Conservation (phyloP, 176 grass and related monocot species). For the Microstegium vimineum region DNA sequence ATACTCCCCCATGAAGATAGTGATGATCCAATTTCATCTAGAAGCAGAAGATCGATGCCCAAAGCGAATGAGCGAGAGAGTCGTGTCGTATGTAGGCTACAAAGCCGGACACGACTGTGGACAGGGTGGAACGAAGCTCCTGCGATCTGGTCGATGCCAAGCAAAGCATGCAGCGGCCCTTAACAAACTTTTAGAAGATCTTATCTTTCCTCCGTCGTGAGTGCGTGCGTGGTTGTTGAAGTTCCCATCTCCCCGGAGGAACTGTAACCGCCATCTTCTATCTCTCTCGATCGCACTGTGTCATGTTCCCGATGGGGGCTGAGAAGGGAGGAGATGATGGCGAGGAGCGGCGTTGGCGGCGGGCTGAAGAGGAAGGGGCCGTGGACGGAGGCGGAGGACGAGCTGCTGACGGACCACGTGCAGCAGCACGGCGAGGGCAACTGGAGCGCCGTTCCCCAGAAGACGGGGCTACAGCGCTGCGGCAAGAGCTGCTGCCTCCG, state of each 20-base stretch:
- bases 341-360: neutral
- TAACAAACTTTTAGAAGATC: no score
- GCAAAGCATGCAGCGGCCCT: neutral
- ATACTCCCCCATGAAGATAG: no score
- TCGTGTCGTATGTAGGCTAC: slow-evolving; percentile 1
- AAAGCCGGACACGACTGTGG: neutral
- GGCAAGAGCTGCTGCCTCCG: slow-evolving; percentile 95
- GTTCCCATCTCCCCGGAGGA: no score
- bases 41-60: neutral
- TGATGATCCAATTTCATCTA: neutral
- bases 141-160: neutral
- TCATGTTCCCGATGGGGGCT: neutral
- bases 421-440: slow-evolving; percentile 72
- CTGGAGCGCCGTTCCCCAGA: slow-evolving; percentile 80
- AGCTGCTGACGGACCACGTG: slow-evolving; percentile 71
- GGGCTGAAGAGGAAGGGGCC: slow-evolving; percentile 86
- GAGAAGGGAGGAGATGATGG: slow-evolving; percentile 38
- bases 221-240: no score
- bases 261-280: no score
- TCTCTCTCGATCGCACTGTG: no score
- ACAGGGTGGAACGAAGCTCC: neutral
- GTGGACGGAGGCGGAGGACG: slow-evolving; percentile 83
- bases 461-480: slow-evolving; percentile 67
- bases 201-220: slow-evolving; percentile 3
- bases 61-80: slow-evolving; percentile 3